Evolutionary conservation across 768 basidiomycete genomes (phyloP).

Genomic region (Cubamyces lactineus): DNA sequence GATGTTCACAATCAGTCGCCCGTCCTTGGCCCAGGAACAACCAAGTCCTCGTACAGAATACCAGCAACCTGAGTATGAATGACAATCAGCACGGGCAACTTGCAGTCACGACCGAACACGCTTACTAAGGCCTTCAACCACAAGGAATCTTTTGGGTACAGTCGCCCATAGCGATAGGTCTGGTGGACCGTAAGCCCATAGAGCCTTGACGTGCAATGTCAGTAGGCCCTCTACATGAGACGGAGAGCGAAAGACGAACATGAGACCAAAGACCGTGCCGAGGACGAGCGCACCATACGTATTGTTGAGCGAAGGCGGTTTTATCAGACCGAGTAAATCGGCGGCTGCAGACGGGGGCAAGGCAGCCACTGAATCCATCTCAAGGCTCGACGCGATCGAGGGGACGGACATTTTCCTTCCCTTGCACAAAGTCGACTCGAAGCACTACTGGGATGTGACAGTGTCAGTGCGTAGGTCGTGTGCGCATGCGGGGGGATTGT

Average conservation of each 20-base stretch:
- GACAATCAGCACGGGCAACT: no score
- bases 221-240: no score
- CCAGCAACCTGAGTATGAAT: not conserved
- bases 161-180: not conserved
- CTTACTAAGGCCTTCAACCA: not conserved
- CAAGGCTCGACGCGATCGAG: no score
- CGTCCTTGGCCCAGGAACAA: not conserved
- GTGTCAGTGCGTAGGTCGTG: no score
- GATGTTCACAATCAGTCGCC: not conserved
- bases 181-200: slow-evolving; percentile 11
- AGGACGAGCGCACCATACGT: not conserved
- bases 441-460: no score
- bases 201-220: slow-evolving; percentile 6
- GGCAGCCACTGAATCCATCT: no score
- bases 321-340: no score
- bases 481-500: no score
- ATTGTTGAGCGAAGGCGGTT: not conserved
- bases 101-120: no score
- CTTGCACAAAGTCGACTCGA: no score
- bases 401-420: no score
- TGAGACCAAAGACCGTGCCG: not conserved
- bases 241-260: not conserved
- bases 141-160: not conserved
- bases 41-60: not conserved
- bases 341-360: no score